Conservation (phyloP, 129 eudicot species). For the Rutidosis leptorrhynchoides region DNA sequence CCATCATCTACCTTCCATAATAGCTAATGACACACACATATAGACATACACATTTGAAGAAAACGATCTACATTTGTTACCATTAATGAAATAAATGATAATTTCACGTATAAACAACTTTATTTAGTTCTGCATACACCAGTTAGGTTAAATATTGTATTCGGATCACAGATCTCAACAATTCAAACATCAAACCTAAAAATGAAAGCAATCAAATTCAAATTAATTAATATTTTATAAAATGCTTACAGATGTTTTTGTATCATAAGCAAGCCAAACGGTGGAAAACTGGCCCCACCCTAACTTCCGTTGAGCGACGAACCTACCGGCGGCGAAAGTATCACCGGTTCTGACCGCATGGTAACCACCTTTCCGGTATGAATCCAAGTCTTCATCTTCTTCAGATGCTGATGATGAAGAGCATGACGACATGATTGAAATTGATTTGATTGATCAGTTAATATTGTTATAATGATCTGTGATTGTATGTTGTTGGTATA, state of each 20-base stretch:
- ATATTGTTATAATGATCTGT: conserved; percentile 4
- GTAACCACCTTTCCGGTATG: conserved; percentile 92
- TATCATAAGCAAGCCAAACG: conserved; percentile 98
- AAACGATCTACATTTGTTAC: conserved; percentile 29
- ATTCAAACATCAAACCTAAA: conserved; percentile 14
- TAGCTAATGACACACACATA: conserved; percentile 1
- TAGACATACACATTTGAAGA: not conserved
- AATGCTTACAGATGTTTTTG: conserved; percentile 59
- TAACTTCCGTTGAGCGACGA: conserved; percentile 87
- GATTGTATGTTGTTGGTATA: not conserved
- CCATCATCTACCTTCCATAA: conserved; percentile 5
- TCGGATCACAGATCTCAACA: conserved; percentile 35
- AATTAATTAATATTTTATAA: not conserved
- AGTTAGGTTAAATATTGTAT: conserved; percentile 14
- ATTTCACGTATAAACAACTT: conserved; percentile 3
- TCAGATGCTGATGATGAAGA: conserved; percentile 88
- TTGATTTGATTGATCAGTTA: not conserved
- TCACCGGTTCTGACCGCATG: conserved; percentile 95
- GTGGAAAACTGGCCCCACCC: conserved; percentile 99
- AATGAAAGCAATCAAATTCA: conserved; percentile 9
- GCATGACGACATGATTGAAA: conserved; percentile 51
- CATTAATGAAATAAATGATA: not conserved
- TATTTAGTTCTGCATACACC: conserved; percentile 18
- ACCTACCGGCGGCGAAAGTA: conserved; percentile 71
- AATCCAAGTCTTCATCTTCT: conserved; percentile 89